Conservation (phyloP, 108 stramenopile species). For the Nitzschia putrida region DNA sequence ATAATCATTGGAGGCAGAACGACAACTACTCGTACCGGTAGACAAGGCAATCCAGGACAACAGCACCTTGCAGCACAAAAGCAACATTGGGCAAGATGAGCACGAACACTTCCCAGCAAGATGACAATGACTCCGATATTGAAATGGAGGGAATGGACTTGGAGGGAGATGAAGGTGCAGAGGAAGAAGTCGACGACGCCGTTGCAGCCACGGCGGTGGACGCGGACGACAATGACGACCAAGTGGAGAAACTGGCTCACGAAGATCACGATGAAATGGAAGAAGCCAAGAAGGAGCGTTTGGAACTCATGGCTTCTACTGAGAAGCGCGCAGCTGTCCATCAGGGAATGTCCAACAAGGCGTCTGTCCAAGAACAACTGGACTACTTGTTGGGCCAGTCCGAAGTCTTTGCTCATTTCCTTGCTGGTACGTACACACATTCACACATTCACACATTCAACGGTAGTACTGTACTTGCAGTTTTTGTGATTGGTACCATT, state of each 20-base stretch:
- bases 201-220: constrained; percentile 25
- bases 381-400: constrained; percentile 93
- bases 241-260: constrained; percentile 22
- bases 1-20: too few relatives aligned
- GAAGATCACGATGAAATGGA: constrained; percentile 60
- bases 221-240: constrained; percentile 35
- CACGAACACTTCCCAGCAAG: not conserved
- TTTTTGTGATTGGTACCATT: not conserved
- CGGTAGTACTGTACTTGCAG: not conserved
- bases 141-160: constrained; percentile 63
- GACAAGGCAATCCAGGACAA: too few relatives aligned
- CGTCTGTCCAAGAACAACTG: constrained; percentile 56
- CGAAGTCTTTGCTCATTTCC: constrained; percentile 98
- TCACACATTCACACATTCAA: constrained; percentile 12
- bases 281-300: constrained; percentile 62
- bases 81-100: too few relatives aligned
- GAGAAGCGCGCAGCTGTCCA: constrained; percentile 20
- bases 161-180: constrained; percentile 47
- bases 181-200: constrained; percentile 6
- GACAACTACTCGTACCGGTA: too few relatives aligned
- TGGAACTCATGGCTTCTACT: constrained; percentile 67
- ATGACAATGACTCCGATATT: constrained; percentile 58
- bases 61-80: too few relatives aligned
- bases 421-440: constrained; percentile 64
- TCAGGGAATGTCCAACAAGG: not conserved